These are phyloP conservation scores for Pseudoturritis turrita DNA, from an alignment of 345 rosid genomes.

Conservation along the genomic window DNA sequence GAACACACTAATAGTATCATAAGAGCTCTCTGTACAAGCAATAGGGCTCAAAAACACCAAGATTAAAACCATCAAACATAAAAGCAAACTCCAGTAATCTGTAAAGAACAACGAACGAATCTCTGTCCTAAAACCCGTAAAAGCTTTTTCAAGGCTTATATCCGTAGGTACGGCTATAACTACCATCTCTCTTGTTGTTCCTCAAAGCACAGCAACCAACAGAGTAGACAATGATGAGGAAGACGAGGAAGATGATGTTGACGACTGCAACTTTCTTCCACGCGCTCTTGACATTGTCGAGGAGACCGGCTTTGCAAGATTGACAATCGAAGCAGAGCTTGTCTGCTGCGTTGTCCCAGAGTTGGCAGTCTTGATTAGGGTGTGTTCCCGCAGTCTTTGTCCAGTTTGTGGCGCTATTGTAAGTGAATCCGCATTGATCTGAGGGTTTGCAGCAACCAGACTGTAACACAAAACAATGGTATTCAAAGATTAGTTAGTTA, in stretches of 20 bases:
- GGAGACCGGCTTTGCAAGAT: conserved; percentile 91
- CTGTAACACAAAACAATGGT: conserved; percentile 34
- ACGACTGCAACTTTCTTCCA: conserved; percentile 96
- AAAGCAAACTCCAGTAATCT: background rate
- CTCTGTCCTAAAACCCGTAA: conserved; percentile 18
- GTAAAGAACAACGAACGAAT: conserved; percentile 9
- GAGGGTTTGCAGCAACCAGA: conserved; percentile 98
- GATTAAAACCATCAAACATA: background rate
- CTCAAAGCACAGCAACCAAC: conserved; percentile 95
- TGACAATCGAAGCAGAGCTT: conserved; percentile 73
- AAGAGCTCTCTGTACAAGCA: conserved; percentile 23
- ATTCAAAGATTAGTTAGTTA: background rate
- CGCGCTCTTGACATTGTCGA: conserved; percentile 69
- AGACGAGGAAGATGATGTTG: conserved; percentile 70
- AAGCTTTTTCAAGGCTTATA: conserved; percentile 33
- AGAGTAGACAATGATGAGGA: conserved; percentile 82
- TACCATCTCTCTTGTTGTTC: conserved; percentile 64
- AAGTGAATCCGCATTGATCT: conserved; percentile 52
- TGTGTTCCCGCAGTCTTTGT: conserved; percentile 12
- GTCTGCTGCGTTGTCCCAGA: conserved; percentile 47
- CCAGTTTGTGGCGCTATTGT: conserved; percentile 58
- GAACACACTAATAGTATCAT: conserved; percentile 8
- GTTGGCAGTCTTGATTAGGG: conserved; percentile 51
- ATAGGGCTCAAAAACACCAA: conserved; percentile 17
- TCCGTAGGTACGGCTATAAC: conserved; percentile 17